phyloP scores from a whole-genome alignment of 2,329 filamentous ascomycete species.

The Colletotrichum zoysiae region DNA sequence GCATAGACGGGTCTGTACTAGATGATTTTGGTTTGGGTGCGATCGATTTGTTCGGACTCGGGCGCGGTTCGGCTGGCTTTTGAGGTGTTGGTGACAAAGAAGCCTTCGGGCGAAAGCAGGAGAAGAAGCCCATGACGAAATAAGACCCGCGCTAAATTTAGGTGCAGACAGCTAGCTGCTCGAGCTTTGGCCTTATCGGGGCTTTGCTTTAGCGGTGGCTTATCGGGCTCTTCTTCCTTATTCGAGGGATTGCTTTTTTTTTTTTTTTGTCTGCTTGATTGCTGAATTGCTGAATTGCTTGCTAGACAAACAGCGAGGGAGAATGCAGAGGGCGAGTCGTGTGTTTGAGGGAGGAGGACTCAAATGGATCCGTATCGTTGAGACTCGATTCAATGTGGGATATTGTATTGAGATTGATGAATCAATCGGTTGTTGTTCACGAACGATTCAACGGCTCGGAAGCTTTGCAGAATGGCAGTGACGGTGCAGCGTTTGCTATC shows the following conservation, averaged over 20 bases:
- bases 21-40: not conserved
- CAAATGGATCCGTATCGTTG: not conserved
- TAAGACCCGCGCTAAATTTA: slow-evolving; percentile 26
- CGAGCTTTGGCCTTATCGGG: slow-evolving; percentile 22
- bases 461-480: not conserved
- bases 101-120: slow-evolving; percentile 2
- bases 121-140: slow-evolving; percentile 37
- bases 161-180: not conserved
- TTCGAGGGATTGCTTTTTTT: not conserved
- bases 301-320: not conserved
- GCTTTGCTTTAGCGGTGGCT: slow-evolving; percentile 18
- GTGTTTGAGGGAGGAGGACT: too few species aligned
- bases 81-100: slow-evolving; percentile 17
- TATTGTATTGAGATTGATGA: not conserved
- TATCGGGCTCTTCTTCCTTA: not conserved
- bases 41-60: not conserved
- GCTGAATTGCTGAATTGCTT: not conserved
- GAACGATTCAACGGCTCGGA: too few species aligned
- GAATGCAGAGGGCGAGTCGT: not conserved
- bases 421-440: not conserved
- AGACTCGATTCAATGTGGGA: not conserved
- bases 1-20: slow-evolving; percentile 18
- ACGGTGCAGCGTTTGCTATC: not conserved
- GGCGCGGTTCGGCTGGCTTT: not conserved
- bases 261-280: not conserved